Evolutionary conservation across 306 rosid species (phyloP), one percentile per base, ranked within the genome.

Genomic region (Prinsepia uniflora): DNA sequence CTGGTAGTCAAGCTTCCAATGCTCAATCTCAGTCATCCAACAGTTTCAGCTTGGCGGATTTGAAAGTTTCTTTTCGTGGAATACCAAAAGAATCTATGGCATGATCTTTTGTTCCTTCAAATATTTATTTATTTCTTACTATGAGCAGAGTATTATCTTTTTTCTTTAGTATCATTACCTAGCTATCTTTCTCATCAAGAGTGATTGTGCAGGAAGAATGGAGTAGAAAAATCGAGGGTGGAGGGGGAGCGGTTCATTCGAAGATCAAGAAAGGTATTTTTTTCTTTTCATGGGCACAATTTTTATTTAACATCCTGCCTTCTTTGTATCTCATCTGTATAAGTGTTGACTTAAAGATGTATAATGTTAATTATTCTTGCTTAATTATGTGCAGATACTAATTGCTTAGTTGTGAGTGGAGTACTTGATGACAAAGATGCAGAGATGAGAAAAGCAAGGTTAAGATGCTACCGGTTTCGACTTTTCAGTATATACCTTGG

Each of bases 381-480:
- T 73, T 73, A 64, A 78, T 67, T 18, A 68, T 76, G 60, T 90
- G 83, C 86, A 94, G 97, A 94, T 84, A 84, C 96, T 76, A 87
- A 68, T 76, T 90, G 96, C 90, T 80, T 94, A 75, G 97, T 90
- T 75, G 95, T 89, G 68, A 81, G 84, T 75, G 97, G 91, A 84
- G 79, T 41, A 3, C 69, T 73, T 75, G 86, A 77, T 75, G 88
- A 86, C 50, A 61, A 72, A 36, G 87, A 81, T 74, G 86, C 82
- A 67, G 99, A 94, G 82, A 85, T 81, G 73, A 86, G 63, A 85
- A 94, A 91, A 84, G 97, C 96, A 44, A 91, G 86, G 99, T 91
- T 72, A 68, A 75, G 62, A 55, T 76, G 52, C 68, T 62, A 50
- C 81, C 41, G 71, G 67, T 72, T 65, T 63, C 62, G 68, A 64